Evolutionary conservation across 352 stramenopile genomes (phyloP), one percentile per base, ranked within the genome.

Genomic region (Pythium utonaiense): DNA sequence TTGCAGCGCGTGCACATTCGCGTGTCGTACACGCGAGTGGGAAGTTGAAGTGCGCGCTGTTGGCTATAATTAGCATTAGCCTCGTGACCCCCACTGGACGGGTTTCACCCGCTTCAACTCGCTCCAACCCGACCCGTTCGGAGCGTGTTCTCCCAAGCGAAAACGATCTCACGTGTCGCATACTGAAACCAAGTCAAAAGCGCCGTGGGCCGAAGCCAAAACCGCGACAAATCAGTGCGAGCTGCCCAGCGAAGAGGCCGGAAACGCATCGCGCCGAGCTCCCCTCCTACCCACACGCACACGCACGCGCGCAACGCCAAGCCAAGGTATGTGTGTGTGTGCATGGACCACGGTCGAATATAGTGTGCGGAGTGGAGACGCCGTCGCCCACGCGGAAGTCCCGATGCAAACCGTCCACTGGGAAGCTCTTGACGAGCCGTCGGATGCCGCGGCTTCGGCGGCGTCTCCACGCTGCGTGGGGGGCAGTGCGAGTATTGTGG

Each of bases 151-250:
- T 44, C 36, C 40, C 40, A 5, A 47, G 17, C 17, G 50, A 60
- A 60, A 60, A 60, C 53, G 53, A 51, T 60, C 53, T 22, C 40
- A 40, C 24, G 24, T 22, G 44, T 33, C n/a, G 27, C 34, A 63
- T 63, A 63, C 31, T 63, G 33, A 63, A 55, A 63, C 34, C 56
- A 63, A 63, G 56, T 63, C 56, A 63, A 19, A 10, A 21, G 3
- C 13, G 16, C 22, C 9, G 42, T 30, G 24, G 21, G 21, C 36
- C 25, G 42, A 45, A 54, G 42, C 55, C 56, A 49, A 63, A 63
- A 63, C 27, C 53, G 45, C 4, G 47, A 56, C 31, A 63, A 63
- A 63, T 63, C 56, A 63, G 56, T 56, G 30, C 17, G 25, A n/a
- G 19, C 34, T 19, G 34, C 34, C 34, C 10, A 47, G 40, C 19